A percentile compares a stretch with the other conserved stretches of the same genome.
These are phyloP conservation scores for Lantana camara DNA, from an alignment of 257 asterid species.

Conservation along the genomic window DNA sequence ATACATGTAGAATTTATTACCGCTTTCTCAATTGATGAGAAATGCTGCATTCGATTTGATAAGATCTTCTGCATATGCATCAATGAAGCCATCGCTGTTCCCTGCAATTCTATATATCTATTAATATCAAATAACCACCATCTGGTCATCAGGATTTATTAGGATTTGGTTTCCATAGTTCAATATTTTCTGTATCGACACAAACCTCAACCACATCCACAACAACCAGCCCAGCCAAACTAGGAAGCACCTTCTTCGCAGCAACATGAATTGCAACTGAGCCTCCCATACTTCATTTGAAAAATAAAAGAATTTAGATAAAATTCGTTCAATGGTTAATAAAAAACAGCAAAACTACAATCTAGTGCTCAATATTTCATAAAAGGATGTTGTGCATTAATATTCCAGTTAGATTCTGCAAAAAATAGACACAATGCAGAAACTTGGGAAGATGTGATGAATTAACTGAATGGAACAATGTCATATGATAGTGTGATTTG, in stretches of 20 bases:
- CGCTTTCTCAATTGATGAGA: conserved; percentile 85
- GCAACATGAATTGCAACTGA: conserved; percentile 89
- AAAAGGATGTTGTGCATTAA: not conserved
- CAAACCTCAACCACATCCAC: conserved; percentile 99
- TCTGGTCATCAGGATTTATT: conserved; percentile 15
- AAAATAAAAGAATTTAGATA: not conserved
- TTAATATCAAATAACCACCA: conserved; percentile 20
- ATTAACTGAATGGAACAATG: conserved; percentile 11
- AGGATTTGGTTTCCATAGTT: conserved; percentile 7
- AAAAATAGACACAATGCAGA: conserved; percentile 1
- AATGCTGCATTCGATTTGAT: conserved; percentile 83
- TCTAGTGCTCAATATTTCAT: conserved; percentile 8
- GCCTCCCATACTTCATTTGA: conserved; percentile 82
- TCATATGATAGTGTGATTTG: not conserved
- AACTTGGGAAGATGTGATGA: conserved; percentile 6
- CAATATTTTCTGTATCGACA: not conserved
- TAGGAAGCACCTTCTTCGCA: conserved; percentile 78
- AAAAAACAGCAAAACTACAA: not conserved
- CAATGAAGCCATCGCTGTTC: conserved; percentile 92
- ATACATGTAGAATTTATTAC: conserved; percentile 41
- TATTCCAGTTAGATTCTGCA: conserved; percentile 10
- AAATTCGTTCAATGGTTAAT: not conserved
- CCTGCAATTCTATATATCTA: conserved; percentile 56
- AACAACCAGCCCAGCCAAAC: conserved; percentile 81
- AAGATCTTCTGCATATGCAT: conserved; percentile 93